A percentile compares a stretch with the other conserved stretches of the same genome.
phyloP scores from a whole-genome alignment of 129 eudicot genomes.

The Lactuca sativa region DNA sequence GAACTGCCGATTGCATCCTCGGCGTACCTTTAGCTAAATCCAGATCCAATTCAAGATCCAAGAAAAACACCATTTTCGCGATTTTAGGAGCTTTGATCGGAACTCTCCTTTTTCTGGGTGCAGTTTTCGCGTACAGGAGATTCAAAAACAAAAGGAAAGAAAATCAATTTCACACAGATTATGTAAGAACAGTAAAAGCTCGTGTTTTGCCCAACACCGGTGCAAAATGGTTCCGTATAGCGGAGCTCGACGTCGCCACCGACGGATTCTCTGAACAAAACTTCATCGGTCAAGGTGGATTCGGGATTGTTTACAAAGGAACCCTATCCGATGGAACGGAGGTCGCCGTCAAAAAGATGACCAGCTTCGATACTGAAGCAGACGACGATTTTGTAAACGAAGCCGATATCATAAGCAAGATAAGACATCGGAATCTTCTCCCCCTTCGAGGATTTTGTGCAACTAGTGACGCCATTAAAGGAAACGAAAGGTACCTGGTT shows the following conservation, averaged over 20 bases:
- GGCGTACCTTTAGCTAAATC: constrained; percentile 42
- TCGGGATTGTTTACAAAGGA: constrained; percentile 58
- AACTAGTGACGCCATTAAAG: constrained; percentile 41
- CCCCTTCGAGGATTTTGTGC: constrained; percentile 73
- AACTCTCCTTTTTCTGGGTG: constrained; percentile 22
- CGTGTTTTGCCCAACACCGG: constrained; percentile 63
- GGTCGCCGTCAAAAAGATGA: constrained; percentile 58
- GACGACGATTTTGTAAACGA: constrained; percentile 70
- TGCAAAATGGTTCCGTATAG: constrained; percentile 59
- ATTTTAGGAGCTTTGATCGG: constrained; percentile 50
- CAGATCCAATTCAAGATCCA: constrained; percentile 14
- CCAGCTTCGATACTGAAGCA: constrained; percentile 37
- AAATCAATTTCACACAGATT: constrained; percentile 39
- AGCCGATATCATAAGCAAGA: constrained; percentile 76
- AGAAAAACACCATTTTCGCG: constrained; percentile 35
- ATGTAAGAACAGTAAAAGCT: constrained; percentile 46
- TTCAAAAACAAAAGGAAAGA: constrained; percentile 34
- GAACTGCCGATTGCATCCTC: constrained; percentile 53
- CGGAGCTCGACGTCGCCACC: constrained; percentile 65
- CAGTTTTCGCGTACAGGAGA: constrained; percentile 26
- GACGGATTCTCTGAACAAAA: constrained; percentile 55
- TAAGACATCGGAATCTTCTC: constrained; percentile 75
- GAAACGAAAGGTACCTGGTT: constrained; percentile 61
- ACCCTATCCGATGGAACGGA: constrained; percentile 52
- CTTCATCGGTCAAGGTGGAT: constrained; percentile 67